phyloP scores from a whole-genome alignment of 768 basidiomycete species.

The Amyloporia xantha region DNA sequence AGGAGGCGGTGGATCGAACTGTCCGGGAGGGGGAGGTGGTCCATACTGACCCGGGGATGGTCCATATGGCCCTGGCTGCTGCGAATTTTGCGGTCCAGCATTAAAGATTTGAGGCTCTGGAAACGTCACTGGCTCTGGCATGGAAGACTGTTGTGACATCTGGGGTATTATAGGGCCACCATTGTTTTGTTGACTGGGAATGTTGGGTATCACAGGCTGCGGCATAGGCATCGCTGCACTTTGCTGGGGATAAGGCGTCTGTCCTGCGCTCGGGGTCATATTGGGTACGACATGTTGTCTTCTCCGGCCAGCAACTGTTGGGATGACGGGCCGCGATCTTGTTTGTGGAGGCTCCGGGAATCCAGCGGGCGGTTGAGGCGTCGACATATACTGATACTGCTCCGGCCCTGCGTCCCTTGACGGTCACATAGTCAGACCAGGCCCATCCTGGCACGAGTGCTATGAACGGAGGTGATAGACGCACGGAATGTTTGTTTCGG shows the following conservation, averaged over 20 bases:
- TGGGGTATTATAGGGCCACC: slow-evolving; percentile 14
- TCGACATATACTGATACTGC: slow-evolving; percentile 1
- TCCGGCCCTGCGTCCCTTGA: slow-evolving; percentile 3
- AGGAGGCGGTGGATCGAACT: not conserved
- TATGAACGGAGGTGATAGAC: not conserved
- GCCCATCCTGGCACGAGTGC: not conserved
- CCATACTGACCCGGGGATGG: slow-evolving; percentile 2
- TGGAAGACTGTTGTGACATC: slow-evolving; percentile 7
- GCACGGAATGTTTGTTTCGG: not conserved
- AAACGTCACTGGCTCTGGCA: slow-evolving; percentile 3
- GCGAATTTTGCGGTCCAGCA: slow-evolving; percentile 3
- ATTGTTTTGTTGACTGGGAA: not conserved
- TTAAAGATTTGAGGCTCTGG: not conserved
- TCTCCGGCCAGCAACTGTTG: slow-evolving; percentile 4
- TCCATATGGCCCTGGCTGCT: too few species aligned
- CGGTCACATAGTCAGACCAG: not conserved
- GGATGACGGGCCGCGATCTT: slow-evolving; percentile 8
- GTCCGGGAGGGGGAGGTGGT: not conserved
- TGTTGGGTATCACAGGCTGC: slow-evolving; percentile 6
- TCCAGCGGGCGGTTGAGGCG: not conserved
- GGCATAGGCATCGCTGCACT: slow-evolving; percentile 4
- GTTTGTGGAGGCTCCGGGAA: not conserved
- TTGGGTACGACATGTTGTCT: not conserved
- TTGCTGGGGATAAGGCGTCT: not conserved
- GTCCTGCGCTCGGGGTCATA: slow-evolving; percentile 3